These are phyloP conservation scores for Syzygium jambos DNA, from an alignment of 345 rosid species.

Conservation along the genomic window DNA sequence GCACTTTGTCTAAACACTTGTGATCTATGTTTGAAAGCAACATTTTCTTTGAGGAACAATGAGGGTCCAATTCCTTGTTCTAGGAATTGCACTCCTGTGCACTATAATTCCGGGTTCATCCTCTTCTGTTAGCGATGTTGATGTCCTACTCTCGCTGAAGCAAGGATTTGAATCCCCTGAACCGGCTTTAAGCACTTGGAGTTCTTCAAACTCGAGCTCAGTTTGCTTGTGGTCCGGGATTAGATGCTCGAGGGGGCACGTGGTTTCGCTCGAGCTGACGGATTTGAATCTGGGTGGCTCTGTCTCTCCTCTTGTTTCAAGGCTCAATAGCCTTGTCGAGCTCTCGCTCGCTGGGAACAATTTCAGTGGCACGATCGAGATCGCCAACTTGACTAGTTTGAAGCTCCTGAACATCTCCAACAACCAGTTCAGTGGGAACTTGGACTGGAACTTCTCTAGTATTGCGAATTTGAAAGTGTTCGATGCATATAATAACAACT, in stretches of 20 bases:
- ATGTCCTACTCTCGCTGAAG: constrained; percentile 3
- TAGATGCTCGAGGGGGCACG: constrained; percentile 2
- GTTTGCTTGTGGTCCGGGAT: constrained; percentile 7
- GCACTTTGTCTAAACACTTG: not conserved
- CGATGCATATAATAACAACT: constrained; percentile 48
- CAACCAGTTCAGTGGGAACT: constrained; percentile 39
- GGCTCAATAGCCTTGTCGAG: not conserved
- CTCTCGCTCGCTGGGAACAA: constrained; percentile 17
- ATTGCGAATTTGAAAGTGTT: constrained; percentile 29
- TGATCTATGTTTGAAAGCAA: not conserved
- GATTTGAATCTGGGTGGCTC: constrained; percentile 7
- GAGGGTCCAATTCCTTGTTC: not conserved
- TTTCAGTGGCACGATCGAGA: constrained; percentile 28
- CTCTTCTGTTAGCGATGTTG: not conserved
- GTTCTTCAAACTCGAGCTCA: not conserved
- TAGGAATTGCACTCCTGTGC: not conserved
- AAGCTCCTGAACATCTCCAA: constrained; percentile 42
- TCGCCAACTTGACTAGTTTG: constrained; percentile 31
- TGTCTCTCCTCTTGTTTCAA: constrained; percentile 1
- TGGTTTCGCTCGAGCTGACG: constrained; percentile 1
- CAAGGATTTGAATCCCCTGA: not conserved
- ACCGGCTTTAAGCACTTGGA: constrained; percentile 2
- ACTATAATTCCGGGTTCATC: not conserved
- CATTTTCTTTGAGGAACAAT: not conserved
- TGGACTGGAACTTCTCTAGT: constrained; percentile 40